Evolutionary conservation across 441 rosid genomes (phyloP).

Genomic region (Syzygium syzygioides): DNA sequence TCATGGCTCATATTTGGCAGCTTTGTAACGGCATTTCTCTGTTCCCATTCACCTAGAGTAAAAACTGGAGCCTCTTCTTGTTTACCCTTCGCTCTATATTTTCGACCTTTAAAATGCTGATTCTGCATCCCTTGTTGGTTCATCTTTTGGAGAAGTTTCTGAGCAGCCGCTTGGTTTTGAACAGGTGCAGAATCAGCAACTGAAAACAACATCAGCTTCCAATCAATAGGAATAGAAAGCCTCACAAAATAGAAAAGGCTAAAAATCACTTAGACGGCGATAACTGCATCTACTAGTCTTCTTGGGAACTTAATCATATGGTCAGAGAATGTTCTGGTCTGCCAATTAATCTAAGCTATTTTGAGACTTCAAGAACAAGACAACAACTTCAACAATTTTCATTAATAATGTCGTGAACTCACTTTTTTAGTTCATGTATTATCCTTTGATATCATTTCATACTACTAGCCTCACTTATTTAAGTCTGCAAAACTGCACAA

Average conservation of each 20-base stretch:
- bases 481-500: not conserved
- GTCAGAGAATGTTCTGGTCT: not conserved
- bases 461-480: not conserved
- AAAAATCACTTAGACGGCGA: not conserved
- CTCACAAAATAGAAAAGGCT: not conserved
- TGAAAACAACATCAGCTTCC: constrained; percentile 1
- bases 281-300: not conserved
- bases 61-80: constrained; percentile 46
- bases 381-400: not conserved
- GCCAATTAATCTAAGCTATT: not conserved
- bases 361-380: not conserved
- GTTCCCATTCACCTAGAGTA: constrained; percentile 78
- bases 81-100: constrained; percentile 42
- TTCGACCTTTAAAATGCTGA: constrained; percentile 37
- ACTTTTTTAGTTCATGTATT: not conserved
- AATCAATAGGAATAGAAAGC: not conserved
- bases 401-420: not conserved
- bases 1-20: constrained; percentile 45
- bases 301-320: not conserved
- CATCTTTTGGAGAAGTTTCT: constrained; percentile 83
- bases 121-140: constrained; percentile 31
- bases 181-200: constrained; percentile 65
- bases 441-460: not conserved
- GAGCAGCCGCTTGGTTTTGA: constrained; percentile 93
- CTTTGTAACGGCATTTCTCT: constrained; percentile 29